Base-by-base conservation (phyloP, 2,329 filamentous ascomycete species). In the Botrytis aclada region DNA sequence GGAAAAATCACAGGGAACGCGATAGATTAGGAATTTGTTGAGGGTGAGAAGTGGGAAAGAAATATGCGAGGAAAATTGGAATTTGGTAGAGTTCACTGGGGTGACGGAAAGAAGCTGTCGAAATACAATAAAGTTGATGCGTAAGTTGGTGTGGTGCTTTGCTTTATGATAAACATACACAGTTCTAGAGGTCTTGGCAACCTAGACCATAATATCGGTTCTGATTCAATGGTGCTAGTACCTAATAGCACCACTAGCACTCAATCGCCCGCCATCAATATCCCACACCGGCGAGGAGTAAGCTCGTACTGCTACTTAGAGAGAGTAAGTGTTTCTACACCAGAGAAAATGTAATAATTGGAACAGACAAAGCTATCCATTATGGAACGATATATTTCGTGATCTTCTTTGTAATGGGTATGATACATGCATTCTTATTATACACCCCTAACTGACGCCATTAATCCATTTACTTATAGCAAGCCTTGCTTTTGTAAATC, bases 401-500 rank as follows among this genome's bases (percentile, higher is more conserved):
- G 6, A 62, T 62, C 60, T 37, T 39, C 34, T 65, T 56, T n/a
- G 34, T 32, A 18, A 39, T 69, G 65, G 16, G 47, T 62, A 70
- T 70, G 54, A 34, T 65, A 71, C 61, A 71, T 66, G 22, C 37
- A 43, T 25, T 41, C 65, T 67, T 14, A 56, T 67, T 56, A 69
- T 56, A 69, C 47, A 56, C n/a, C 47, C 45, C 47, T n/a, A 22
- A 69, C 18, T 12, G 47, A 41, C 65, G 34, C 54, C 54, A 70
- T 62, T 37, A 43, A 34, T 9, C 43, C 29, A 71, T 65, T 16
- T n/a, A 34, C 72, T 72, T 80, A 96, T 76, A 97, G 84, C 80
- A 97, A 85, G 47, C 95, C 95, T 81, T 97, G 94, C 84, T 97
- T 97, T 83, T 94, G 92, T 83, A 98, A 84, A 86, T 99, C 96